Percentiles rank a stretch among this genome's conserved stretches.
These are phyloP conservation scores for Saposhnikovia divaricata DNA, from an alignment of 129 eudicot genomes.

Conservation along the genomic window DNA sequence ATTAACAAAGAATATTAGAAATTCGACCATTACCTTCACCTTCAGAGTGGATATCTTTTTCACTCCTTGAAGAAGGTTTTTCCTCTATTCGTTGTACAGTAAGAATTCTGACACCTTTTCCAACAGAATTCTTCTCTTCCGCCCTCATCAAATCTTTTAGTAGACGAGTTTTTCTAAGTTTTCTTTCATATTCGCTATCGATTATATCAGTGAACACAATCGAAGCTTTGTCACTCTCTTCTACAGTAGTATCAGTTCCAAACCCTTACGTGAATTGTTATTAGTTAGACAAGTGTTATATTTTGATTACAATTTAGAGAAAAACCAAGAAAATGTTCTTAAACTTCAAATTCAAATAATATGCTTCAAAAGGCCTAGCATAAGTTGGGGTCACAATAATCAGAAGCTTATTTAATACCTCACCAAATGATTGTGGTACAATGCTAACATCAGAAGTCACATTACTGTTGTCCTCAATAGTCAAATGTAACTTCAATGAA, in stretches of 20 bases:
- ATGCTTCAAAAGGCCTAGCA: too few relatives aligned
- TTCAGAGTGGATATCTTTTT: background rate
- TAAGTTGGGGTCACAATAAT: too few relatives aligned
- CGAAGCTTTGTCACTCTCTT: background rate
- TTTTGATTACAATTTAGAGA: too few relatives aligned
- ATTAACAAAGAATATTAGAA: too few relatives aligned
- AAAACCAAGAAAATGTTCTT: too few relatives aligned
- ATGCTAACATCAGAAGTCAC: too few relatives aligned
- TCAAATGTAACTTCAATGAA: too few relatives aligned
- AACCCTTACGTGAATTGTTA: background rate
- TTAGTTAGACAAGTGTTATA: too few relatives aligned
- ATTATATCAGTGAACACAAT: background rate
- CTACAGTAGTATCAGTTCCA: background rate
- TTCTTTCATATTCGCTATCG: background rate
- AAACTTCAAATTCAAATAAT: too few relatives aligned
- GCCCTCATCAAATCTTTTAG: background rate
- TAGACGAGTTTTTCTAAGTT: background rate
- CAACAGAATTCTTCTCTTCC: background rate
- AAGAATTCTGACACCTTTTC: background rate
- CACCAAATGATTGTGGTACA: too few relatives aligned
- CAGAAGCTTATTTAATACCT: too few relatives aligned
- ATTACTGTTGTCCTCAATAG: too few relatives aligned
- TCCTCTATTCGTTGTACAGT: background rate
- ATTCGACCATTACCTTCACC: background rate
- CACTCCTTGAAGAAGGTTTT: background rate